phyloP scores from a whole-genome alignment of 2,329 filamentous ascomycete genomes.

The Talaromyces sp. region DNA sequence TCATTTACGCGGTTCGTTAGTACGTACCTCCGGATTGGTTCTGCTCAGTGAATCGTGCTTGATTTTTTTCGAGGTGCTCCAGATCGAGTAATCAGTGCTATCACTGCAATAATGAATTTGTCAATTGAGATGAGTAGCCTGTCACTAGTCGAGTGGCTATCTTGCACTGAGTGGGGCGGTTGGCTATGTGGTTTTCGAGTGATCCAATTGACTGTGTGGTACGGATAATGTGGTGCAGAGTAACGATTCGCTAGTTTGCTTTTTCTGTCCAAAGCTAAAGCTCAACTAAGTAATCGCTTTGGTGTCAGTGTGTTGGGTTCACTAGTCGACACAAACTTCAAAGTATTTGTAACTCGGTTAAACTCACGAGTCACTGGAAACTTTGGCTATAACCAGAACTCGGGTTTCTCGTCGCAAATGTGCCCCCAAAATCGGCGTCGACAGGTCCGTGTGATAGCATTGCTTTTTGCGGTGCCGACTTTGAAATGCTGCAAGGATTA shows the following conservation, averaged over 20 bases:
- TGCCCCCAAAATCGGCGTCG: not conserved
- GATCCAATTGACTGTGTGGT: not conserved
- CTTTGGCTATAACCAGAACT: not conserved
- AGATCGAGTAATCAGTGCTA: not conserved
- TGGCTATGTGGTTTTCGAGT: not conserved
- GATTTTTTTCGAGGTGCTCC: not conserved
- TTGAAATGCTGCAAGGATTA: not conserved
- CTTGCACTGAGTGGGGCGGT: not conserved
- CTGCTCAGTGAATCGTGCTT: not conserved
- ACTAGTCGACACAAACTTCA: not conserved
- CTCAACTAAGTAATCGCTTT: not conserved
- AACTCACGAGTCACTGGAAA: not conserved
- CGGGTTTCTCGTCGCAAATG: not conserved
- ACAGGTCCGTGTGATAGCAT: not conserved
- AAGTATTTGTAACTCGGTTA: not conserved
- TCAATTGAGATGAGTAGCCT: not conserved
- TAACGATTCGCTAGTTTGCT: not conserved
- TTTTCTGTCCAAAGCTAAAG: not conserved
- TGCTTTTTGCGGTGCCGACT: not conserved
- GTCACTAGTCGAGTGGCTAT: not conserved
- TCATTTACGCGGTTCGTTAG: not conserved
- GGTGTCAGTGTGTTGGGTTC: not conserved
- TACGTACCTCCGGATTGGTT: not conserved
- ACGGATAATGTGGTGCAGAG: not conserved
- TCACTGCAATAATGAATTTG: not conserved